Evolutionary conservation across 139 green algal genomes (phyloP), one percentile per base, ranked within the genome.

Genomic region (Coccomyxa sp.): DNA sequence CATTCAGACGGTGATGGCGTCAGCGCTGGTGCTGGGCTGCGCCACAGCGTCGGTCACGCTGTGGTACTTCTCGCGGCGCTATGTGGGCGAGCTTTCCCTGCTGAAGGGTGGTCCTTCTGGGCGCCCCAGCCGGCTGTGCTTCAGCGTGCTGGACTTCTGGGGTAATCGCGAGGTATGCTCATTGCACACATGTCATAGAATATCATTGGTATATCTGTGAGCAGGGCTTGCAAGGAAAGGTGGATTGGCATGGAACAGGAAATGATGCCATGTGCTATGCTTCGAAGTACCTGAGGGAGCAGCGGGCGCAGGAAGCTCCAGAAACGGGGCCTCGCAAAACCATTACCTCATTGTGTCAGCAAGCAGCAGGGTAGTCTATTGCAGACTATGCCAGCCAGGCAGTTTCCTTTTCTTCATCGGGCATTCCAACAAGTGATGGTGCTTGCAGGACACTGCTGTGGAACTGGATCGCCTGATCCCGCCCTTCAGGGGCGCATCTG

Each of bases 81-180:
- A 96, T 68, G 80, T 96, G 33, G 92, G 92, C 2, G 92, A 96
- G 81, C 81, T 96, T 68, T 82, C 86, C 8, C 75, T 96, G 58
- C 77, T 94, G 69, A 68, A 84, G 69, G 85, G 85, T 33, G 78
- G 86, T 33, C n/a, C 35, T 10, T 31, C 29, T 33, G 55, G 24
- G 44, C 9, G 38, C 31, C 55, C 77, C 14, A 34, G 40, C 9
- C 37, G 39, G 5, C 24, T 85, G 38, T 58, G 87, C 0, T 87
- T 95, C 69, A 89, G 81, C 35, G 85, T 91, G 68, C 83, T 95
- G 5, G 91, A 95, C 77, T 94, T 95, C 39, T 95, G 91, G 90
- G 91, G 90, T 50, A 90, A 92, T 73, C 75, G 91, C 0, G 81
- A 94, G 90, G 90, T 91, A 54, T 14, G 72, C 68, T 7, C 70